A percentile compares a stretch with the other conserved stretches of the same genome.
Conservation (phyloP, 352 stramenopile species). For the Thraustochytrium striatum region DNA sequence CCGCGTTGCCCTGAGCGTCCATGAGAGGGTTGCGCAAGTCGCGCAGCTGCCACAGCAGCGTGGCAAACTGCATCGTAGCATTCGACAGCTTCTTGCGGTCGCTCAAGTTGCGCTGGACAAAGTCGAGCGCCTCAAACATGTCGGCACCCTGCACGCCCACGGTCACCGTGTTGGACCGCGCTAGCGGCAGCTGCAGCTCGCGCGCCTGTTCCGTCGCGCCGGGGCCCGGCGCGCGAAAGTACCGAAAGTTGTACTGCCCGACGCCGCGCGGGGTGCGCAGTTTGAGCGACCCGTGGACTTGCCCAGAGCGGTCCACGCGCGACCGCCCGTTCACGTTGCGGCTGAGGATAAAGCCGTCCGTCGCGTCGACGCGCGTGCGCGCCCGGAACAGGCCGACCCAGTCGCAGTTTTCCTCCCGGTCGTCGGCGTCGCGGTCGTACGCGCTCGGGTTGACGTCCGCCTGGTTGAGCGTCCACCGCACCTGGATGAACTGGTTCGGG, state of each 20-base stretch:
- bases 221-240: background rate
- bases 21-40: background rate
- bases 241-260: slow-evolving; percentile 49
- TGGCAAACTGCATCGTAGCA: slow-evolving; percentile 40
- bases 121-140: slow-evolving; percentile 47
- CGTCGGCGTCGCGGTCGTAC: background rate
- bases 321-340: slow-evolving; percentile 2
- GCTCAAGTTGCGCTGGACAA: slow-evolving; percentile 30
- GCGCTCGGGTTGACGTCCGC: background rate
- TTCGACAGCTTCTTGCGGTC: slow-evolving; percentile 42
- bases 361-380: slow-evolving; percentile 23
- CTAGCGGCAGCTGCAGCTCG: slow-evolving; percentile 1
- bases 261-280: slow-evolving; percentile 41
- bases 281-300: slow-evolving; percentile 11
- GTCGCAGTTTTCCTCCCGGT: background rate
- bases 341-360: slow-evolving; percentile 16
- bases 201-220: background rate
- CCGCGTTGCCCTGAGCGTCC: background rate
- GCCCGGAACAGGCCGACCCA: slow-evolving; percentile 36
- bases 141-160: slow-evolving; percentile 45
- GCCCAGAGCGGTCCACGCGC: background rate
- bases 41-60: slow-evolving; percentile 29
- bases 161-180: slow-evolving; percentile 38
- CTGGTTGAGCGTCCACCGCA: background rate
- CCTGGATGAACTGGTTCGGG: slow-evolving; percentile 36